A percentile compares a stretch with the other conserved stretches of the same genome.
Evolutionary conservation across 768 basidiomycete genomes (phyloP).

Genomic region (Fomitopsis serialis): DNA sequence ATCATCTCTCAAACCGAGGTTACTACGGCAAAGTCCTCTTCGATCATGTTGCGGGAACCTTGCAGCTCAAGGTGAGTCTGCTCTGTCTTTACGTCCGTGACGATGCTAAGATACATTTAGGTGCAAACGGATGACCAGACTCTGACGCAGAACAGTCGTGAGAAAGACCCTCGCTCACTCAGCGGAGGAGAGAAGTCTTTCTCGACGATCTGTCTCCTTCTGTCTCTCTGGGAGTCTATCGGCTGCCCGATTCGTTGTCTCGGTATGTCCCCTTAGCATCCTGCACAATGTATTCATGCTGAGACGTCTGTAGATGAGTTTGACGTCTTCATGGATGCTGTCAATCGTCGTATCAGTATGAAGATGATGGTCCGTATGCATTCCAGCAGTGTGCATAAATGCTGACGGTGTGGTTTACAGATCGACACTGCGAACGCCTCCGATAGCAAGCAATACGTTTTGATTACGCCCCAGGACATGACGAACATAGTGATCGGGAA

Average conservation of each 20-base stretch:
- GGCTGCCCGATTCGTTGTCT: conserved; percentile 92
- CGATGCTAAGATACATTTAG: conserved; percentile 24
- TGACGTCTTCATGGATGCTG: conserved; percentile 96
- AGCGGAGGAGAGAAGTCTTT: conserved; percentile 97
- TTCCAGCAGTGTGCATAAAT: background rate
- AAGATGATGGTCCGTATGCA: conserved; percentile 75
- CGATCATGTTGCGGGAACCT: conserved; percentile 61
- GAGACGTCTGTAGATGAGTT: conserved; percentile 68
- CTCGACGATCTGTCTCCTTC: conserved; percentile 87
- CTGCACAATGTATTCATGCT: background rate
- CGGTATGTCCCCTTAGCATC: conserved; percentile 37
- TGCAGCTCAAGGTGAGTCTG: conserved; percentile 54
- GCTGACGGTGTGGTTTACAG: conserved; percentile 30
- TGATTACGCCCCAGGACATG: conserved; percentile 97
- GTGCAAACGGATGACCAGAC: conserved; percentile 82
- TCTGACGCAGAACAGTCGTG: conserved; percentile 49
- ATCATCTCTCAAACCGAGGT: conserved; percentile 78
- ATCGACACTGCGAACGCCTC: conserved; percentile 86
- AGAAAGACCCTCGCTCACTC: conserved; percentile 81
- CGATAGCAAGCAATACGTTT: conserved; percentile 86
- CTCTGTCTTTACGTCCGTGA: background rate
- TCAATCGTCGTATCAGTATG: conserved; percentile 89
- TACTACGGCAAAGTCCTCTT: conserved; percentile 89
- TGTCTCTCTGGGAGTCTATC: conserved; percentile 96
- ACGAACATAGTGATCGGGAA: conserved; percentile 61